phyloP scores from a whole-genome alignment of 1,284 basidiomycete species.

The Naganishia sp. region DNA sequence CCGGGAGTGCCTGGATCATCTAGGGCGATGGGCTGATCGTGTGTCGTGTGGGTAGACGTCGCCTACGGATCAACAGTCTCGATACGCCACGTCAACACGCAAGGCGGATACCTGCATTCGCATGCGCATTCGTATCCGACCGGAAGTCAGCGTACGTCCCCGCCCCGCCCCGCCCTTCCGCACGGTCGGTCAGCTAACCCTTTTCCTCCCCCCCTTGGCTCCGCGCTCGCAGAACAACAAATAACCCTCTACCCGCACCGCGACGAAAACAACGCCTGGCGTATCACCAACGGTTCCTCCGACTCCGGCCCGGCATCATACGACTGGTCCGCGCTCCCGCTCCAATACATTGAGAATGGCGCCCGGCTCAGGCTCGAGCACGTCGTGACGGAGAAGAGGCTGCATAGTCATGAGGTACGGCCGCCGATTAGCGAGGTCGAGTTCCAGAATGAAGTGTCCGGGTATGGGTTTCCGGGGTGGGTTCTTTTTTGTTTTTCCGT shows the following conservation, averaged over 20 bases:
- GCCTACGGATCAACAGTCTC: conserved; percentile 79
- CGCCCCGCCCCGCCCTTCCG: not conserved
- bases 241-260: conserved; percentile 95
- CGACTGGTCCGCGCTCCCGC: conserved; percentile 62
- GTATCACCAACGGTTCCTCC: conserved; percentile 69
- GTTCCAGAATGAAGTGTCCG: conserved; percentile 98
- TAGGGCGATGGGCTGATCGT: not conserved
- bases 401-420: conserved; percentile 92
- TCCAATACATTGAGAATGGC: conserved; percentile 67
- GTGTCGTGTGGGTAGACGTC: conserved; percentile 62
- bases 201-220: not conserved
- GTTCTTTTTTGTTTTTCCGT: conserved; percentile 4
- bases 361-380: conserved; percentile 83
- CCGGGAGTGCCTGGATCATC: no score
- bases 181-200: not conserved
- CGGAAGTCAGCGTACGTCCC: conserved; percentile 72
- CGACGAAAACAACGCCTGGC: conserved; percentile 90
- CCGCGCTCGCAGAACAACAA: conserved; percentile 75
- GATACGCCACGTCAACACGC: conserved; percentile 90
- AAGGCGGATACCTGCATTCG: conserved; percentile 97
- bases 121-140: conserved; percentile 85
- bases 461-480: conserved; percentile 82
- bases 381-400: conserved; percentile 73
- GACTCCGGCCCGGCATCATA: conserved; percentile 57
- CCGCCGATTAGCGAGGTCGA: conserved; percentile 97